These are phyloP conservation scores for Chimonanthus salicifolius DNA, from an alignment of 164 flowering plant genomes.

Conservation along the genomic window DNA sequence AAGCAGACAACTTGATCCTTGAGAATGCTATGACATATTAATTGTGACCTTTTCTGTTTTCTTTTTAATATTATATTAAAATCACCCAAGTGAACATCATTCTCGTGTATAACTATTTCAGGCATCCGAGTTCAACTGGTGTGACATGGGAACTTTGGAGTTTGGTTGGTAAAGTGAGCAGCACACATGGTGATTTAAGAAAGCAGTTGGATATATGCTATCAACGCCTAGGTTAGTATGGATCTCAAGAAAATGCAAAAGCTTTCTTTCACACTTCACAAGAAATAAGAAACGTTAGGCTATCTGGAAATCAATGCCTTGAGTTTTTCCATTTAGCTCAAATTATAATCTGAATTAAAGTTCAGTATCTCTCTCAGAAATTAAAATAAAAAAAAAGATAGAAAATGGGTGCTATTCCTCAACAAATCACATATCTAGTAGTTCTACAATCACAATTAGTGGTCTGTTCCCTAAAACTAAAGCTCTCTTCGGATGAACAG, in stretches of 20 bases:
- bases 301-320: too few relatives aligned
- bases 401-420: not conserved
- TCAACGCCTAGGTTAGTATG: slow-evolving; percentile 50
- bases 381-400: not conserved
- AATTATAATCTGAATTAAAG: too few relatives aligned
- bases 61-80: too few relatives aligned
- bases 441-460: not conserved
- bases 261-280: not conserved
- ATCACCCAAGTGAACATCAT: not conserved
- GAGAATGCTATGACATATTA: too few relatives aligned
- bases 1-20: too few relatives aligned
- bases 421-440: not conserved
- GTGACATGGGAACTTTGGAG: slow-evolving; percentile 56
- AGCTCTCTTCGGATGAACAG: too few relatives aligned
- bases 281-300: too few relatives aligned
- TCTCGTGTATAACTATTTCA: slow-evolving; percentile 19
- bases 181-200: slow-evolving; percentile 29
- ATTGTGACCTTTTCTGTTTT: not conserved
- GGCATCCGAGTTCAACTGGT: slow-evolving; percentile 27
- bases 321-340: too few relatives aligned
- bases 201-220: slow-evolving; percentile 39
- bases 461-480: not conserved
- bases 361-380: not conserved
- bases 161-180: slow-evolving; percentile 35
- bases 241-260: not conserved